Evolutionary conservation across 2,329 filamentous ascomycete species (phyloP).

Genomic region (Thelonectria rubi): DNA sequence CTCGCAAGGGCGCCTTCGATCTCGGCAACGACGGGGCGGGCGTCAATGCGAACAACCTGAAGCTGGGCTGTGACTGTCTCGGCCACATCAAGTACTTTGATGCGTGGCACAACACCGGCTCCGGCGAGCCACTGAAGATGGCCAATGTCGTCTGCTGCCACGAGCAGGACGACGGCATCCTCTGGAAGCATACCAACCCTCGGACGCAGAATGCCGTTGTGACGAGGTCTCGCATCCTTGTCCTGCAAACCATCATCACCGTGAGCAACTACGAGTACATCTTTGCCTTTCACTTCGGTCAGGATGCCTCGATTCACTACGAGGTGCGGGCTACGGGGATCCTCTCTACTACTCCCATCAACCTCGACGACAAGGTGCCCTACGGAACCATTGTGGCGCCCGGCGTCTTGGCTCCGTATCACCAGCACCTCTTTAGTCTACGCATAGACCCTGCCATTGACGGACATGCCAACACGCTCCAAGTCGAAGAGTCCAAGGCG

Average conservation of each 20-base stretch:
- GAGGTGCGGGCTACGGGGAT: conserved; percentile 56
- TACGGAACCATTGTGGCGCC: conserved; percentile 70
- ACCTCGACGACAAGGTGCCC: conserved; percentile 59
- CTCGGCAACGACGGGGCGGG: conserved; percentile 73
- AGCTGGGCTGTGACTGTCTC: conserved; percentile 67
- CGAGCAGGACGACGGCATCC: conserved; percentile 59
- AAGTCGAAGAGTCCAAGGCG: conserved; percentile 49
- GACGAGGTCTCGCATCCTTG: conserved; percentile 63
- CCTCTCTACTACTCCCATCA: conserved; percentile 54
- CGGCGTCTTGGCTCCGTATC: conserved; percentile 70
- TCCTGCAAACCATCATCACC: conserved; percentile 70
- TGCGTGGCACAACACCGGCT: conserved; percentile 44
- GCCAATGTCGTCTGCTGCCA: conserved; percentile 50
- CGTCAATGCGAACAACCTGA: conserved; percentile 71
- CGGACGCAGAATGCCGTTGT: conserved; percentile 65
- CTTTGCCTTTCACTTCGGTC: conserved; percentile 58
- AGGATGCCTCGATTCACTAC: conserved; percentile 55
- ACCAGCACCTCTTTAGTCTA: conserved; percentile 74
- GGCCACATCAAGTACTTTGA: conserved; percentile 60
- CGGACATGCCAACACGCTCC: conserved; percentile 64
- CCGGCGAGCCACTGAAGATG: conserved; percentile 44
- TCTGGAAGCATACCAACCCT: conserved; percentile 71
- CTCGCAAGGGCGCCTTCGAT: conserved; percentile 74
- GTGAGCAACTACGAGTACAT: conserved; percentile 70
- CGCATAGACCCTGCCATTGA: conserved; percentile 73